Conservation (phyloP, 257 asterid genomes). For the Verbena officinalis region DNA sequence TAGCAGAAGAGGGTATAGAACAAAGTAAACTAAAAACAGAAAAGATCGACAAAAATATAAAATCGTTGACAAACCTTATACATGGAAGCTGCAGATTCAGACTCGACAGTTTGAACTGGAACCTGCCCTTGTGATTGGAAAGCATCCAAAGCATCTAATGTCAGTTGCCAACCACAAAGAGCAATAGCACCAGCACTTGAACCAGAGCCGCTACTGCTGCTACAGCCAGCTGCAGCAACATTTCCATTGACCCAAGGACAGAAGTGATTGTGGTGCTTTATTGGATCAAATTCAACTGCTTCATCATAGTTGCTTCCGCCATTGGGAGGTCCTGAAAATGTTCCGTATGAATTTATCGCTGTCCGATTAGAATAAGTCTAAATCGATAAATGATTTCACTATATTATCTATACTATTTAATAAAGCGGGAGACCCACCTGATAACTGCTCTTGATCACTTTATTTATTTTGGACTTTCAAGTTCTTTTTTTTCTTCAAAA, state of each 20-base stretch:
- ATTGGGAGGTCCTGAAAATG: constrained; percentile 70
- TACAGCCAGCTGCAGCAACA: constrained; percentile 98
- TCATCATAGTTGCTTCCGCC: constrained; percentile 95
- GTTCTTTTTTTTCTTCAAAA: no score
- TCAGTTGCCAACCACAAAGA: constrained; percentile 96
- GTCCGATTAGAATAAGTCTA: constrained; percentile 16
- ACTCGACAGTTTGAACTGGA: constrained; percentile 87
- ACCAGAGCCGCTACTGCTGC: constrained; percentile 77
- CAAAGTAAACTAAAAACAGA: constrained; percentile 1
- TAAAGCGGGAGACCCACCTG: no score
- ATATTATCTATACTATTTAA: no score
- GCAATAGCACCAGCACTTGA: constrained; percentile 76
- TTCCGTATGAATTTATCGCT: constrained; percentile 30
- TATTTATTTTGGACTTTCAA: no score
- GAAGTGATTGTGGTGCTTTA: constrained; percentile 84
- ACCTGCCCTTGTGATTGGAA: constrained; percentile 85
- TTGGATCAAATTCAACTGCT: constrained; percentile 89
- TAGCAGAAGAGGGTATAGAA: constrained; percentile 3
- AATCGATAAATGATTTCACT: constrained; percentile 8
- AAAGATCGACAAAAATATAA: neutral
- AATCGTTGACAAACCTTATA: constrained; percentile 60
- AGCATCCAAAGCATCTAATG: constrained; percentile 94
- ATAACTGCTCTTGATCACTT: no score
- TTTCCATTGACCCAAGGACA: constrained; percentile 99
- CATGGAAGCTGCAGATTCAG: constrained; percentile 98